These are phyloP conservation scores for Dryas alaskensis DNA, from an alignment of 306 rosid species.

Conservation along the genomic window DNA sequence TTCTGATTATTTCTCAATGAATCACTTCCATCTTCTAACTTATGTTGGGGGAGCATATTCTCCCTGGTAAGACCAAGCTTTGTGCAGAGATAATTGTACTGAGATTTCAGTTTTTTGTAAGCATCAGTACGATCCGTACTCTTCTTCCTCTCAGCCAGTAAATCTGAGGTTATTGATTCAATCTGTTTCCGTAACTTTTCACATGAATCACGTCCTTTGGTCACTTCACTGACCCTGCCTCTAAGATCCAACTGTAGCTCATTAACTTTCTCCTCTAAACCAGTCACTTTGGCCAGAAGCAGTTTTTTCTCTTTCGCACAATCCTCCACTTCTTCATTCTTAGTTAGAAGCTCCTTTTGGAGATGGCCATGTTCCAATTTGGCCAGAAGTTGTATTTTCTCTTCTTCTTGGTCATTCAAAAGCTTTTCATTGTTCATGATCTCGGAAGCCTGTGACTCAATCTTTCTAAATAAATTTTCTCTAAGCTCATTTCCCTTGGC, in stretches of 20 bases:
- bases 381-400: constrained; percentile 35
- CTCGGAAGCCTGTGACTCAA: constrained; percentile 31
- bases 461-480: constrained; percentile 31
- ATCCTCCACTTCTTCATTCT: constrained; percentile 36
- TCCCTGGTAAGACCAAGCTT: constrained; percentile 61
- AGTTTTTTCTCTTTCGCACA: constrained; percentile 41
- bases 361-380: constrained; percentile 28
- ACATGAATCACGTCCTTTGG: constrained; percentile 26
- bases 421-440: constrained; percentile 26
- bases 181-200: constrained; percentile 33
- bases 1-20: constrained; percentile 29
- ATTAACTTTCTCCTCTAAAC: constrained; percentile 39
- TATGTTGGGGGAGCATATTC: constrained; percentile 41
- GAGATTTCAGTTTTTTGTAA: constrained; percentile 71
- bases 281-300: constrained; percentile 33
- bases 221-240: constrained; percentile 15
- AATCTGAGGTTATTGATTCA: constrained; percentile 36
- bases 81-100: constrained; percentile 49
- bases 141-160: constrained; percentile 52
- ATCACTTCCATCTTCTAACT: constrained; percentile 38
- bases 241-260: constrained; percentile 35
- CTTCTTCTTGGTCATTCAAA: constrained; percentile 37
- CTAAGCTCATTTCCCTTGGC: constrained; percentile 21
- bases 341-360: constrained; percentile 28
- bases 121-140: constrained; percentile 34